Percentiles rank a stretch among this genome's conserved stretches.
phyloP scores from a whole-genome alignment of 345 rosid species.

The Triadica sebifera region DNA sequence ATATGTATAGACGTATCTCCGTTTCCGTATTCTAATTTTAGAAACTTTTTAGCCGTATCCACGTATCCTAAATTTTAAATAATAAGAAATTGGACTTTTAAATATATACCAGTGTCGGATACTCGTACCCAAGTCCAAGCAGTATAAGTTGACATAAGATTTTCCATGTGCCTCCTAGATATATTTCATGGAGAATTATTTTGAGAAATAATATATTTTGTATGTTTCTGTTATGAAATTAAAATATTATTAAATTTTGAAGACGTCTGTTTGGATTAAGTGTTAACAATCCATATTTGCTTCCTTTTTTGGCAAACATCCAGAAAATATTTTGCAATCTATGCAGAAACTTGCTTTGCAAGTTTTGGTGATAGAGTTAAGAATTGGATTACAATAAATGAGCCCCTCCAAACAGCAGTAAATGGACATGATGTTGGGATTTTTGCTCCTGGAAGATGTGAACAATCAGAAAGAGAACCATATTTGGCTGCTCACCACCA shows the following conservation, averaged over 20 bases:
- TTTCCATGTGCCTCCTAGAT: not conserved
- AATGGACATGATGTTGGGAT: slow-evolving; percentile 24
- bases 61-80: no score
- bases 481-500: slow-evolving; percentile 31
- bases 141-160: no score
- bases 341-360: slow-evolving; percentile 34
- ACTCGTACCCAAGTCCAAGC: no score
- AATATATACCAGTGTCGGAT: no score
- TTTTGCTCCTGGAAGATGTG: slow-evolving; percentile 30
- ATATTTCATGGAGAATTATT: not conserved
- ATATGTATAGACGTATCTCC: no score
- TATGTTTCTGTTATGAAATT: not conserved
- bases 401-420: slow-evolving; percentile 28
- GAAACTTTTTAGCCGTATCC: no score
- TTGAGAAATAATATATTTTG: not conserved
- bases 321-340: slow-evolving; percentile 72
- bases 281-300: slow-evolving; percentile 7
- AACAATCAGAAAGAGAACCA: slow-evolving; percentile 20
- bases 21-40: no score
- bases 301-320: slow-evolving; percentile 28
- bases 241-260: not conserved
- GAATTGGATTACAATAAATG: slow-evolving; percentile 33
- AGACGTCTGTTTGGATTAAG: not conserved
- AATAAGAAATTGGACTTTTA: no score
- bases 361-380: slow-evolving; percentile 33